Percentiles rank a stretch among this genome's conserved stretches.
Evolutionary conservation across 2,329 filamentous ascomycete genomes (phyloP).

Genomic region (Raffaelea albimanens): DNA sequence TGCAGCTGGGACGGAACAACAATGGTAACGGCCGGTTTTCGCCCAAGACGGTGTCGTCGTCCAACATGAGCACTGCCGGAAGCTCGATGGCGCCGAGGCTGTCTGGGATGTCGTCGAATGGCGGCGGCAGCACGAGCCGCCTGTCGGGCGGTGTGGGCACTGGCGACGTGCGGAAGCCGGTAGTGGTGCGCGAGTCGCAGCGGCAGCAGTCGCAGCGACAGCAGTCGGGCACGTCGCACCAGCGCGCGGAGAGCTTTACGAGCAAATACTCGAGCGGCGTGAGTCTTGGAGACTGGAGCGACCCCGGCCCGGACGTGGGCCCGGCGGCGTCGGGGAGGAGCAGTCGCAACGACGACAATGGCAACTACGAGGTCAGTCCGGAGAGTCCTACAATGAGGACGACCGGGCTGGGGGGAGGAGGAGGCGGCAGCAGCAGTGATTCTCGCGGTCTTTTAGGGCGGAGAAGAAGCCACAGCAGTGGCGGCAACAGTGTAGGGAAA

Average conservation of each 20-base stretch:
- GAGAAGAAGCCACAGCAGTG: too few relatives aligned
- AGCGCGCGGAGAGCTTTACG: conserved; percentile 28
- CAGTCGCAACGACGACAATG: conserved; percentile 17
- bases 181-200: neutral
- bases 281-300: conserved; percentile 38
- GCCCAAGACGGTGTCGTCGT: conserved; percentile 15
- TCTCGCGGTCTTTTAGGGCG: too few relatives aligned
- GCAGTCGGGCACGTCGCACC: conserved; percentile 17
- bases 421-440: conserved; percentile 5
- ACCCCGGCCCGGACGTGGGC: conserved; percentile 45
- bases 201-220: conserved; percentile 17
- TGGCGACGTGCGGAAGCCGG: conserved; percentile 11
- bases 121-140: conserved; percentile 8
- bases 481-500: conserved; percentile 9
- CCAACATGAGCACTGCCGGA: conserved; percentile 18
- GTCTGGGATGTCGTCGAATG: neutral
- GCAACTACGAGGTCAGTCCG: neutral
- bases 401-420: neutral
- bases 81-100: conserved; percentile 7
- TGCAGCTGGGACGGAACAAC: conserved; percentile 18
- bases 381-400: neutral
- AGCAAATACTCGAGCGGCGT: conserved; percentile 42
- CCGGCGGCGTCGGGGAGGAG: conserved; percentile 15
- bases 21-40: too few relatives aligned
- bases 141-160: conserved; percentile 12